Evolutionary conservation across 208 protist genomes (phyloP), one percentile per base, ranked within the genome.

Genomic region (Endotrypanum monterogeii): DNA sequence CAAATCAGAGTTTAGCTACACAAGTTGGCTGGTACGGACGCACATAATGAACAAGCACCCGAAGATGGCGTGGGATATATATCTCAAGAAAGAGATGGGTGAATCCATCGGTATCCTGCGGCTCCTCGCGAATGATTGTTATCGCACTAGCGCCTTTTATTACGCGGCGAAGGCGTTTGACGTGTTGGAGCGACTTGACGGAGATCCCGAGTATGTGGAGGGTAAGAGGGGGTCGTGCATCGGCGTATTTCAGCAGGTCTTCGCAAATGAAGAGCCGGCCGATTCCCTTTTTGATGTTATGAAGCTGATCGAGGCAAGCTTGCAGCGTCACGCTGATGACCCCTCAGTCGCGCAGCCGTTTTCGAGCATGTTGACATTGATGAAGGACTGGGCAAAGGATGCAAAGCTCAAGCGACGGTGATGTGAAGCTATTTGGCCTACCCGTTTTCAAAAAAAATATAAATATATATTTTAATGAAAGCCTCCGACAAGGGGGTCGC

Each of bases 71-170:
- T 99, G 98, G 98, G 98, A 99, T 65, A 88, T 98, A 50, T 99
- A 99, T 71, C 87, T 99, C 5, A 98, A 98, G 79, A 98, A 99
- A 89, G 98, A 99, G 65, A 98, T 94, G 55, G 88, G 92, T n/a
- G 96, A 98, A 72, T 92, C 89, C 12, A 97, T 99, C 70, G 89
- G 88, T 55, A 94, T 99, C 28, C 87, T 98, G n/a, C 92, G 94
- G n/a, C 92, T 99, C 9, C 97, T 99, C 48, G 96, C 98, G n/a
- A 99, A 99, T 85, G 98, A 99, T 76, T 99, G 98, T 85, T 99
- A 99, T 83, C 94, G 90, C 63, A 93, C 95, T 14, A 96, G 97
- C 56, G 85, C 87, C 54, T 99, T 99, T 76, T 99, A 98, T 82
- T 99, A 98, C 82, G 82, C 97, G 35, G 97, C 98, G 37, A 99